Evolutionary conservation across 768 basidiomycete species (phyloP), one percentile per base, ranked within the genome.

Genomic region (Mycena pura): DNA sequence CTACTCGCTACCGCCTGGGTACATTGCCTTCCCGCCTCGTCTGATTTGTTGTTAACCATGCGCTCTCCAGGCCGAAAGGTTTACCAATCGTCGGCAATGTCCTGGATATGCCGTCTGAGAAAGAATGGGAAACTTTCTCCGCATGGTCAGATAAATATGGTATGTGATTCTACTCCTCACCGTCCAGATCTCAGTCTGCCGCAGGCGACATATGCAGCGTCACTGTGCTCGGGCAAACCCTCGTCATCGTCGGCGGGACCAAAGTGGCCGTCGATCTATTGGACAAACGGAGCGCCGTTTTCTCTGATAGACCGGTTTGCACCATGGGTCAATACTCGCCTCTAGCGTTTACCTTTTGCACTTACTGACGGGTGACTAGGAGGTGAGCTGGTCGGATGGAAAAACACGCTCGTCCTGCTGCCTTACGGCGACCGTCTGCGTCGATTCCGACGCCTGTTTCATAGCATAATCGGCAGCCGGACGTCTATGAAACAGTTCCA

Each of bases 221-320:
- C 2, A 87, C 84, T 25, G 76, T 88, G 14, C 74, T 89, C 5
- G 86, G 87, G 3, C 87, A 87, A 62, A 78, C 86, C 39, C 72
- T 89, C 32, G 70, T 89, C 36, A 73, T 89, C 43, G 63, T 89
- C 27, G 87, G 86, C 67, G 83, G 80, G 11, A 77, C 76, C 21
- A 77, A 79, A 67, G 66, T 77, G 19, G 85, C 86, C 17, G 71
- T 76, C 57, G 85, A 88, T 51, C 79, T 90, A 75, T 77, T 89
- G 47, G 86, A 90, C 70, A 87, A 87, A 74, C 87, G 87, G 66
- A 86, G 85, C 60, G 77, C 84, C 25, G 80, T 84, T 40, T 89
- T 89, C 70, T 89, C 88, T 19, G 88, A 89, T 65, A 84, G 88
- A n/a, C 88, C 88, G 0, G 71, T 74, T 19, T 68, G 79, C 47